phyloP scores from a whole-genome alignment of 257 asterid genomes.

The Solanum corneliomulleri region DNA sequence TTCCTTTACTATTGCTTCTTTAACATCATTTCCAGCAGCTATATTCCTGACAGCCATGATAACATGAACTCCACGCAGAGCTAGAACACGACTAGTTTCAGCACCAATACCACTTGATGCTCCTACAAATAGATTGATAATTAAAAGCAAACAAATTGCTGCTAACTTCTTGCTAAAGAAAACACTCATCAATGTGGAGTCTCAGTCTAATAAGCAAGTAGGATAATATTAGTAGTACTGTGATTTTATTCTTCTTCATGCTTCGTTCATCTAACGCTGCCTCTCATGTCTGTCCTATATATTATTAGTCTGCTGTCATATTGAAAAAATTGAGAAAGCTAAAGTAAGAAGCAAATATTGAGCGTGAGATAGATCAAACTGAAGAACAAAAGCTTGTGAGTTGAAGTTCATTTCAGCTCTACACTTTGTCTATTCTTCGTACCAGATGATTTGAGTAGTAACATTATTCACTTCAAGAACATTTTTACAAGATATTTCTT shows the following conservation, averaged over 20 bases:
- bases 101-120: constrained; percentile 91
- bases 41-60: constrained; percentile 64
- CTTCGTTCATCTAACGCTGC: neutral
- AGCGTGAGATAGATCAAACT: neutral
- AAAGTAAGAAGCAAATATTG: neutral
- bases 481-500: neutral
- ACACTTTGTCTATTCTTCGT: neutral
- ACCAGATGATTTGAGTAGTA: neutral
- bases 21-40: constrained; percentile 42
- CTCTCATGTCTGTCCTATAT: neutral
- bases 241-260: neutral
- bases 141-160: neutral
- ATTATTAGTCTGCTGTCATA: neutral
- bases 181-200: neutral
- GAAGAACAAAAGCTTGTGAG: no score
- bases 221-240: neutral
- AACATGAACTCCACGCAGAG: constrained; percentile 64
- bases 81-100: constrained; percentile 83
- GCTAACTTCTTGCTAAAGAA: neutral
- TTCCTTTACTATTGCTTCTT: constrained; percentile 38
- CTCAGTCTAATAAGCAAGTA: neutral
- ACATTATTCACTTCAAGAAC: neutral
- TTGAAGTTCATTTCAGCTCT: neutral
- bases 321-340: neutral
- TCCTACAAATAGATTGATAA: constrained; percentile 27